Conservation (phyloP, 768 basidiomycete genomes). For the Lentinula guzmanii region DNA sequence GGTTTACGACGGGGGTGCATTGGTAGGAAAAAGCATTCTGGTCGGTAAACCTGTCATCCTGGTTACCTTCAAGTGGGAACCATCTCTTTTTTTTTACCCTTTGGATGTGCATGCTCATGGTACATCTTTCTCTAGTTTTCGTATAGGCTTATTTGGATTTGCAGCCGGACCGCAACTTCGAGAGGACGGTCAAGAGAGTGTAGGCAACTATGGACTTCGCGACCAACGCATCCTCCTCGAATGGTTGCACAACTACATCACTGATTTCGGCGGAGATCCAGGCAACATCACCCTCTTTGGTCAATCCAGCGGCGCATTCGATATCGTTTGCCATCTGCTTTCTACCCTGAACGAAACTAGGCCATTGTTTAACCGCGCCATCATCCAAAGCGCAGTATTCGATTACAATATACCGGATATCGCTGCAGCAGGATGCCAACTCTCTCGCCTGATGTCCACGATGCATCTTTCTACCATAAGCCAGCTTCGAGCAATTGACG, state of each 20-base stretch:
- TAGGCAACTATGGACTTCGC: constrained; percentile 74
- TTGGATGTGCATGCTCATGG: not conserved
- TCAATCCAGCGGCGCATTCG: constrained; percentile 45
- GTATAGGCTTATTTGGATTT: constrained; percentile 71
- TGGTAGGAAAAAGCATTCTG: constrained; percentile 63
- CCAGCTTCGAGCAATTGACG: constrained; percentile 54
- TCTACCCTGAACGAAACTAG: constrained; percentile 53
- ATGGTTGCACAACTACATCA: constrained; percentile 57
- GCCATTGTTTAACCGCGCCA: constrained; percentile 67
- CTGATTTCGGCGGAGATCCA: constrained; percentile 64
- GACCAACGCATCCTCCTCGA: constrained; percentile 62
- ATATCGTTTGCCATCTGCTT: constrained; percentile 57
- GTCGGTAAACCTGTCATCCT: constrained; percentile 62
- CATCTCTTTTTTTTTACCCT: constrained; percentile 13
- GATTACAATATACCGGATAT: constrained; percentile 59
- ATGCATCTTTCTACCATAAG: constrained; percentile 50
- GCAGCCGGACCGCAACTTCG: constrained; percentile 61
- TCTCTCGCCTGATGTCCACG: constrained; percentile 56
- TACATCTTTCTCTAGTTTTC: constrained; percentile 42
- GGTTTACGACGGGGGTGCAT: constrained; percentile 68
- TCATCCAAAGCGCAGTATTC: constrained; percentile 67
- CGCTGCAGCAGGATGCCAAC: constrained; percentile 55
- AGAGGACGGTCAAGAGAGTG: constrained; percentile 70
- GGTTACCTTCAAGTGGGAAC: constrained; percentile 68
- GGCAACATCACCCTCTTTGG: constrained; percentile 50